Percentiles rank a stretch among this genome's conserved stretches.
Evolutionary conservation across 305 asterid genomes (phyloP).

Genomic region (Fraxinus paxiana): DNA sequence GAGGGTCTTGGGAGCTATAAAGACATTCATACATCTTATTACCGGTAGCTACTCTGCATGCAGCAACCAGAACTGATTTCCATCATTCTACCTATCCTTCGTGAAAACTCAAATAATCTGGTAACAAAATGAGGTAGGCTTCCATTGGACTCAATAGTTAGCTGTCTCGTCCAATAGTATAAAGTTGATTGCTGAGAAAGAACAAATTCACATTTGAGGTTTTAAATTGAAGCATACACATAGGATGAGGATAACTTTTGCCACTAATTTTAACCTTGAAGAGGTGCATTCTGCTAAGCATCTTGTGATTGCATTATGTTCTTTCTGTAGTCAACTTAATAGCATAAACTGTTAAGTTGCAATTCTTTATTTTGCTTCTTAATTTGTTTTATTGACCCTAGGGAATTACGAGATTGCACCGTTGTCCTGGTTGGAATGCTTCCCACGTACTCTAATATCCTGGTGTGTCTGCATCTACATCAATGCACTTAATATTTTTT

Average conservation of each 20-base stretch:
- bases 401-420: slow-evolving; percentile 76
- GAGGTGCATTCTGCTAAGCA: slow-evolving; percentile 19
- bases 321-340: neutral
- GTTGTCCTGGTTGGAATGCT: slow-evolving; percentile 80
- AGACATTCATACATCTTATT: neutral
- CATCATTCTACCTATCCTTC: neutral
- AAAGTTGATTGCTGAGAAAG: neutral
- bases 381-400: slow-evolving; percentile 32
- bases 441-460: slow-evolving; percentile 74
- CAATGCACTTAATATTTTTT: slow-evolving; percentile 18
- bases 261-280: slow-evolving; percentile 3
- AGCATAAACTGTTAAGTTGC: neutral
- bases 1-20: neutral
- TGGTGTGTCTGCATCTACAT: slow-evolving; percentile 51
- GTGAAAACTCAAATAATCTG: neutral
- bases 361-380: neutral
- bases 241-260: neutral
- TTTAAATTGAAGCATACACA: neutral
- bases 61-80: neutral
- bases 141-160: neutral
- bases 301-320: slow-evolving; percentile 18
- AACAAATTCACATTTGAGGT: neutral
- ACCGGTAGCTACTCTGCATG: neutral
- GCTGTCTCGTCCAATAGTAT: neutral
- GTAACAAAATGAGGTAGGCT: neutral